phyloP scores from a whole-genome alignment of 306 rosid species.

The Datisca glomerata region DNA sequence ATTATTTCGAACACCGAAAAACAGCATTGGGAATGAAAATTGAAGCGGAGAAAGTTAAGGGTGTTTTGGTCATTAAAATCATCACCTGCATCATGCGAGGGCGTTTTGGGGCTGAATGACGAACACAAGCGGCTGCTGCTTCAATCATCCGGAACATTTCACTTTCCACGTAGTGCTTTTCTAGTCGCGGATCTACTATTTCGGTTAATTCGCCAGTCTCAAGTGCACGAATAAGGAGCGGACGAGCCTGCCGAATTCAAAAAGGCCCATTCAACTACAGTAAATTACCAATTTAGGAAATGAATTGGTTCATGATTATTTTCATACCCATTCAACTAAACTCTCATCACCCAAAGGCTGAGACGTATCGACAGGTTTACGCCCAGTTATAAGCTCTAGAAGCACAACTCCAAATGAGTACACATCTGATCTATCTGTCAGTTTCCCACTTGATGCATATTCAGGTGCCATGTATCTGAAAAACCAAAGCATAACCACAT shows the following conservation, averaged over 20 bases:
- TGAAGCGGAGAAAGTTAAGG: too few relatives aligned
- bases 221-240: slow-evolving; percentile 50
- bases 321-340: slow-evolving; percentile 93
- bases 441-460: slow-evolving; percentile 88
- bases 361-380: slow-evolving; percentile 68
- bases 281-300: not conserved
- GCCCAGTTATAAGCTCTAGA: slow-evolving; percentile 80
- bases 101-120: slow-evolving; percentile 79
- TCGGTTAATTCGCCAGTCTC: slow-evolving; percentile 46
- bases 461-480: slow-evolving; percentile 94
- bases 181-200: slow-evolving; percentile 63
- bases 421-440: slow-evolving; percentile 91
- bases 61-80: slow-evolving; percentile 5
- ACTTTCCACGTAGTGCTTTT: slow-evolving; percentile 36
- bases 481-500: slow-evolving; percentile 11
- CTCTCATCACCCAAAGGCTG: slow-evolving; percentile 95
- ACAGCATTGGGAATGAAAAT: not conserved
- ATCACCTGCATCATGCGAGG: slow-evolving; percentile 96
- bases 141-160: slow-evolving; percentile 80
- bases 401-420: slow-evolving; percentile 94
- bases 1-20: not conserved
- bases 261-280: too few relatives aligned
- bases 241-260: slow-evolving; percentile 81
- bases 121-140: slow-evolving; percentile 93
- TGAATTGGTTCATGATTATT: not conserved